Base-by-base conservation (phyloP, 371 early-diverging fungal genomes). In the Haplosporangium sp. region DNA sequence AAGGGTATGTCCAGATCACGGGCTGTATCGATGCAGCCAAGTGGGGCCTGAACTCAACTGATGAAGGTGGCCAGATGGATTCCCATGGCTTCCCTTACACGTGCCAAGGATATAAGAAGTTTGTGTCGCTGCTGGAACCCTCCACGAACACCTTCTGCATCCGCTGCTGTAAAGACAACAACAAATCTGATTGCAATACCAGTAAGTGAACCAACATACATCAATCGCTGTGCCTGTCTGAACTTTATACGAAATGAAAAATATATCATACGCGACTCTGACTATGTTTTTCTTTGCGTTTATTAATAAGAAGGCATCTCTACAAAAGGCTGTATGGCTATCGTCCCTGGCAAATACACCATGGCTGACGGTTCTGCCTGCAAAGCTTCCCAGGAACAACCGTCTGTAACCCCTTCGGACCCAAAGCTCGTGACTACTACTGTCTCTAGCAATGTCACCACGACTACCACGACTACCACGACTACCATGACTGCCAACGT, bases 1-100 rank as follows among this genome's bases (percentile, higher is more conserved):
- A 51, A 16, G 58, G 69, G 42, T 85, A 77, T 48, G 73, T 79
- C 21, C 86, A 86, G 60, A 75, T 86, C 21, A 85, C 85, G 47
- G 86, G 86, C 42, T 81, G 76, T 38, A 74, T 86, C 9, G 67
- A 84, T 36, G 54, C 77, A 11, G 53, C 74, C 9, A 69, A 67
- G 5, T 81, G 74, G 66, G 74, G 62, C 0, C 67, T 82, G 55
- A 80, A 69, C 58, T 51, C 81, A 1, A 72, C 59, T 5, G 86
- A 86, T 52, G 74, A 85, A 14, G 86, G 86, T 64, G 86, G 86
- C 52, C 86, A 86, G 69, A 75, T 81, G 68, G 74, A 79, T 50
- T 75, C 76, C 0, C 76, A 76, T 38, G 76, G 76, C 8, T 76
- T 70, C 71, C 65, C 53, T 11, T 76, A 69, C 43, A 54, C 61